These are phyloP conservation scores for Aspergillus latus DNA, from an alignment of 2,329 filamentous ascomycete species.

Conservation along the genomic window DNA sequence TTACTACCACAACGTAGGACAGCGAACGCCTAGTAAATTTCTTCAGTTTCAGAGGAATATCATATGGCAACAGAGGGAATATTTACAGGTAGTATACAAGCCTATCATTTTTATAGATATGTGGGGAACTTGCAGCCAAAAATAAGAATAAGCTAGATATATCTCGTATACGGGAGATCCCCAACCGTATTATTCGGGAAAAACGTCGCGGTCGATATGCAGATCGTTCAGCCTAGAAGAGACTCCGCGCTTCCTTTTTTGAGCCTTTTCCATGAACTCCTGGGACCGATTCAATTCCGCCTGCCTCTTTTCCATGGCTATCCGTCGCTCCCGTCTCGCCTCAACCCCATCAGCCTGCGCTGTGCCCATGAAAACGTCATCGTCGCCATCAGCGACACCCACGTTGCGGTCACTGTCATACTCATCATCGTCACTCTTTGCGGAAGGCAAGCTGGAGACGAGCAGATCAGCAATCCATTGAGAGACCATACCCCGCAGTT, in stretches of 20 bases:
- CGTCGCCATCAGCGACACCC: slow-evolving; percentile 7
- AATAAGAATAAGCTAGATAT: too few relatives aligned
- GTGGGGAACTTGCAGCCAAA: too few relatives aligned
- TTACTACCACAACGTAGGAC: neutral
- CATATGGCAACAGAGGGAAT: too few relatives aligned
- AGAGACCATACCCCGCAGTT: slow-evolving; percentile 70
- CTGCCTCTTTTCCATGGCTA: slow-evolving; percentile 36
- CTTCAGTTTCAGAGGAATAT: too few relatives aligned
- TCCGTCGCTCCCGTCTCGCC: slow-evolving; percentile 31
- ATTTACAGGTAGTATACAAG: too few relatives aligned
- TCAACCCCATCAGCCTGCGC: slow-evolving; percentile 29
- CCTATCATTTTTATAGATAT: too few relatives aligned
- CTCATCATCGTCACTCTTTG: slow-evolving; percentile 16
- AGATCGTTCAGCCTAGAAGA: slow-evolving; percentile 31
- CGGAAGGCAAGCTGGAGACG: slow-evolving; percentile 33
- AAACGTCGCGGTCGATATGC: slow-evolving; percentile 28
- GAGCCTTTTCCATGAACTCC: slow-evolving; percentile 37
- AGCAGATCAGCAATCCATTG: slow-evolving; percentile 72
- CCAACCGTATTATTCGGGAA: neutral
- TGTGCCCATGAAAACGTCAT: slow-evolving; percentile 20
- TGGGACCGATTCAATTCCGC: slow-evolving; percentile 34
- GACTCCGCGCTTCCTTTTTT: slow-evolving; percentile 32
- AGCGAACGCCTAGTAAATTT: too few relatives aligned
- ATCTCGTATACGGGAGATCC: too few relatives aligned
- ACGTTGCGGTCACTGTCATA: neutral